These are phyloP conservation scores for Tylopilus vinaceipallidus DNA, from an alignment of 768 basidiomycete genomes.

Conservation along the genomic window DNA sequence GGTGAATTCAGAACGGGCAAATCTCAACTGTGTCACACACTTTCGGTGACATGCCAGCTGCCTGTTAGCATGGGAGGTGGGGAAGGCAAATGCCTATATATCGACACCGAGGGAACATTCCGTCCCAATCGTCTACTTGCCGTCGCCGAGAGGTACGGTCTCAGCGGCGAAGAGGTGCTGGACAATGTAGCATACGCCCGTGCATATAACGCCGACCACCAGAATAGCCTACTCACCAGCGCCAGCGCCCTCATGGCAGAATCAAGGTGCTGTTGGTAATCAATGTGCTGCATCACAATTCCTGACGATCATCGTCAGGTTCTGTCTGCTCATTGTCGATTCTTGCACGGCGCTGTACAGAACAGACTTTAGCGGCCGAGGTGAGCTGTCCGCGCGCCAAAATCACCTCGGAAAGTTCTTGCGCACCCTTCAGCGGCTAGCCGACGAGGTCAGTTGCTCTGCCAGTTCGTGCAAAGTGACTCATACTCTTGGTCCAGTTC, in stretches of 20 bases:
- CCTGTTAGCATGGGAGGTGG: conserved; percentile 98
- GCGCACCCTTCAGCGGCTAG: conserved; percentile 86
- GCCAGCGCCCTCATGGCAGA: conserved; percentile 99
- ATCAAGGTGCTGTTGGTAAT: conserved; percentile 64
- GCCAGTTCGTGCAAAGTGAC: conserved; percentile 1
- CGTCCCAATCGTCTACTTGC: conserved; percentile 93
- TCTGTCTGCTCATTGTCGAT: conserved; percentile 94
- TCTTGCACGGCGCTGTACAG: conserved; percentile 95
- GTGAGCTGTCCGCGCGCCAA: conserved; percentile 92
- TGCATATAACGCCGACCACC: conserved; percentile 98
- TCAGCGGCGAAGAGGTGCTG: conserved; percentile 96
- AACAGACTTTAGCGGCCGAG: conserved; percentile 93
- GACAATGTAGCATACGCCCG: conserved; percentile 98
- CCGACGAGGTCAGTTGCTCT: conserved; percentile 77
- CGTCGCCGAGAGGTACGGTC: conserved; percentile 92
- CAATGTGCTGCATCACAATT: conserved; percentile 4
- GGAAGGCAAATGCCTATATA: conserved; percentile 98
- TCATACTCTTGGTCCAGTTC: conserved; percentile 53
- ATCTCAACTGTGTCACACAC: conserved; percentile 95
- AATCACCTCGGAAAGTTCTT: conserved; percentile 96
- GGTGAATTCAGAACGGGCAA: conserved; percentile 99
- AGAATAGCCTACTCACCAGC: conserved; percentile 81
- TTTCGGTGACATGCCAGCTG: conserved; percentile 97
- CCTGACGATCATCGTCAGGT: conserved; percentile 48
- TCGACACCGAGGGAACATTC: conserved; percentile 99